A percentile compares a stretch with the other conserved stretches of the same genome.
phyloP scores from a whole-genome alignment of 2,329 filamentous ascomycete species.

The Penicillium sp. region DNA sequence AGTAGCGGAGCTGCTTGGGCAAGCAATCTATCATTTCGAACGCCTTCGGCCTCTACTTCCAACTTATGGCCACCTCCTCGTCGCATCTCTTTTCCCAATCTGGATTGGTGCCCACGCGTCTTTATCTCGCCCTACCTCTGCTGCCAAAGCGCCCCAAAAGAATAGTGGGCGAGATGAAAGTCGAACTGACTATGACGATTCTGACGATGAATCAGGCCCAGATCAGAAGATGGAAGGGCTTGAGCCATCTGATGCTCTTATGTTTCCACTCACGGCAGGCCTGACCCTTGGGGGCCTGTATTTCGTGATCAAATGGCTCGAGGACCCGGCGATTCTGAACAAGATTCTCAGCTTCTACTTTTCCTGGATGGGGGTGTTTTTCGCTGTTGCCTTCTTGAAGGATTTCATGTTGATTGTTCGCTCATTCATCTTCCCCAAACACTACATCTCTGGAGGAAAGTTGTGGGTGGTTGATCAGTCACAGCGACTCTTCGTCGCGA shows the following conservation, averaged over 20 bases:
- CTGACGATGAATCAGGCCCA: slow-evolving; percentile 48
- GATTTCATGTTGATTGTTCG: slow-evolving; percentile 61
- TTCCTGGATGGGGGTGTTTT: slow-evolving; percentile 70
- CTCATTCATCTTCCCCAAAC: slow-evolving; percentile 66
- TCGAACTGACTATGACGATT: slow-evolving; percentile 35
- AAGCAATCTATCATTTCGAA: slow-evolving; percentile 41
- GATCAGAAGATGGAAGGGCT: slow-evolving; percentile 61
- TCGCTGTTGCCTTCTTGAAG: slow-evolving; percentile 66
- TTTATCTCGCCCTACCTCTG: slow-evolving; percentile 74
- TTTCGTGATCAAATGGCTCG: slow-evolving; percentile 80
- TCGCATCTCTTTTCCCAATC: slow-evolving; percentile 73
- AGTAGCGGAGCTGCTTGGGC: slow-evolving; percentile 36
- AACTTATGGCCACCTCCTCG: slow-evolving; percentile 56
- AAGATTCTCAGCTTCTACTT: slow-evolving; percentile 80
- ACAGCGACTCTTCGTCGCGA: slow-evolving; percentile 25
- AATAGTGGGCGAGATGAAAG: slow-evolving; percentile 29
- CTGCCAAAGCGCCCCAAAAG: slow-evolving; percentile 55
- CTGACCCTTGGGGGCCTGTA: slow-evolving; percentile 69
- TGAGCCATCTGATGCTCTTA: slow-evolving; percentile 69
- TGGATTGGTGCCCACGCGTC: slow-evolving; percentile 81
- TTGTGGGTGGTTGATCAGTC: slow-evolving; percentile 44
- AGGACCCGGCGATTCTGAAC: slow-evolving; percentile 75
- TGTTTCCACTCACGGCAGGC: slow-evolving; percentile 76
- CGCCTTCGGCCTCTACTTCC: slow-evolving; percentile 44
- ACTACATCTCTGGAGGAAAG: slow-evolving; percentile 52